phyloP scores from a whole-genome alignment of 2,329 filamentous ascomycete species.

The Cladosporium cucumerinum region DNA sequence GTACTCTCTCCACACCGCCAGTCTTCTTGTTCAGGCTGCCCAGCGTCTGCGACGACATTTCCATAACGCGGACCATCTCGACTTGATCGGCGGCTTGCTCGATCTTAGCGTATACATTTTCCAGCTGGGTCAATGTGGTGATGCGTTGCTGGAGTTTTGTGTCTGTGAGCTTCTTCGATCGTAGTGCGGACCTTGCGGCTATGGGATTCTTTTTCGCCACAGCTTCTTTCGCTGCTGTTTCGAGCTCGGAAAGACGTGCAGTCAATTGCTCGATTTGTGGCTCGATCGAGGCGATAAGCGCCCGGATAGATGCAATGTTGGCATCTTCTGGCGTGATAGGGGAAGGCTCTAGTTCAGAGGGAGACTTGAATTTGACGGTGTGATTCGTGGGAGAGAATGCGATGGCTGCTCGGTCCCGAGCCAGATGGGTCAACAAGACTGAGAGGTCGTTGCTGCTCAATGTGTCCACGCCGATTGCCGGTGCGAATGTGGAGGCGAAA shows the following conservation, averaged over 20 bases:
- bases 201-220: conserved; percentile 70
- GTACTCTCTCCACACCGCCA: conserved; percentile 72
- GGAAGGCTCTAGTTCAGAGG: conserved; percentile 41
- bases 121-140: conserved; percentile 73
- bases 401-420: conserved; percentile 51
- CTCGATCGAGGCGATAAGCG: conserved; percentile 66
- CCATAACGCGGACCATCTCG: conserved; percentile 78
- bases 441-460: conserved; percentile 46
- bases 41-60: conserved; percentile 70
- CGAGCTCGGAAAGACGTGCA: conserved; percentile 49
- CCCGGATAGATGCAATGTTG: conserved; percentile 75
- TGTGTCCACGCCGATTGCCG: conserved; percentile 25
- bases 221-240: conserved; percentile 62
- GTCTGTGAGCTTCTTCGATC: conserved; percentile 79
- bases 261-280: conserved; percentile 65
- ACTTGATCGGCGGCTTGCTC: conserved; percentile 83
- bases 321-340: conserved; percentile 73
- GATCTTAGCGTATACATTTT: conserved; percentile 77
- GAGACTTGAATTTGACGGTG: conserved; percentile 70
- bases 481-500: conserved; percentile 29
- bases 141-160: conserved; percentile 67
- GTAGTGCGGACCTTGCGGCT: conserved; percentile 72
- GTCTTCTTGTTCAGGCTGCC: conserved; percentile 70
- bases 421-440: conserved; percentile 42
- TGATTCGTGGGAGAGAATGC: conserved; percentile 34